Conservation (phyloP, 78 protist species). For the Emiliania huxleyi region DNA sequence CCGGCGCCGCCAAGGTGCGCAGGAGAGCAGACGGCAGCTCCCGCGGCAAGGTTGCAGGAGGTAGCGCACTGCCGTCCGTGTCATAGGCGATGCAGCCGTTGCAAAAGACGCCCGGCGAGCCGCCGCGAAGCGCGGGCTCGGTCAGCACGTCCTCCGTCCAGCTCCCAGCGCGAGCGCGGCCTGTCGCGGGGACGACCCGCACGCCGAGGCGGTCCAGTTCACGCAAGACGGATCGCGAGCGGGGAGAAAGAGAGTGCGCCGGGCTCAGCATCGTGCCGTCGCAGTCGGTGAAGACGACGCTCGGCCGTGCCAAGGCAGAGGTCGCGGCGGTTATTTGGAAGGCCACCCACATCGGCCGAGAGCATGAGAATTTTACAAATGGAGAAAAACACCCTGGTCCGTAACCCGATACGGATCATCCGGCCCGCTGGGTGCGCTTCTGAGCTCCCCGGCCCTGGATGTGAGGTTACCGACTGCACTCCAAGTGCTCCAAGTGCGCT, state of each 20-base stretch:
- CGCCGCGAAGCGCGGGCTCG: not conserved
- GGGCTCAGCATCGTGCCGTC: conserved; percentile 1
- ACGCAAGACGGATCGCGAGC: not conserved
- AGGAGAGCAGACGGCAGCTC: not conserved
- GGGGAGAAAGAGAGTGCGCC: not conserved
- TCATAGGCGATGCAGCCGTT: not conserved
- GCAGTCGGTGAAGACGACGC: conserved; percentile 12
- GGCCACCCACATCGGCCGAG: no score
- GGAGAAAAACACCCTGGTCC: no score
- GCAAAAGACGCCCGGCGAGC: not conserved
- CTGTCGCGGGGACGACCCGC: not conserved
- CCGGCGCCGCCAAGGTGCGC: not conserved
- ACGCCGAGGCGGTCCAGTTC: not conserved
- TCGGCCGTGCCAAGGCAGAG: not conserved
- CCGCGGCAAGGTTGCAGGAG: not conserved
- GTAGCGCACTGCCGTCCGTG: not conserved
- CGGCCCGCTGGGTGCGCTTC: no score
- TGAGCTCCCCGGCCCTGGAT: no score
- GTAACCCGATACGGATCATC: no score
- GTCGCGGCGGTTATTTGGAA: not conserved
- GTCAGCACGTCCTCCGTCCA: not conserved
- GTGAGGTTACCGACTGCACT: no score
- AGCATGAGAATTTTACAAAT: no score
- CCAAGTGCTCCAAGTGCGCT: no score
- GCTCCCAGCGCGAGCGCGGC: not conserved